These are phyloP conservation scores for Isabelozyma rhagii DNA, from an alignment of 805 yeast species.

Conservation along the genomic window DNA sequence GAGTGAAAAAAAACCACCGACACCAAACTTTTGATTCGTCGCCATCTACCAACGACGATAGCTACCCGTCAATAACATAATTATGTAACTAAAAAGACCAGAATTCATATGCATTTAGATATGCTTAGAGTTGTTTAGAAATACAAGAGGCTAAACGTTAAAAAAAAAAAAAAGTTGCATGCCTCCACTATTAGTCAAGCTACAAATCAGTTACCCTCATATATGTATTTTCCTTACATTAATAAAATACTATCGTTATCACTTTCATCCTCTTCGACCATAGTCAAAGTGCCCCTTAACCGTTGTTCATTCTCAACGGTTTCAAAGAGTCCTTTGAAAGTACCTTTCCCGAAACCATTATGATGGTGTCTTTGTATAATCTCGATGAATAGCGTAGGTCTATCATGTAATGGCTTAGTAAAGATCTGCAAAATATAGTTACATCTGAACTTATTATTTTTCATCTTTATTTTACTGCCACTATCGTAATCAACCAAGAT, in stretches of 20 bases:
- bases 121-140: too few relatives aligned
- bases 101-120: too few relatives aligned
- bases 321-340: constrained; percentile 78
- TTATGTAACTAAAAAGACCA: too few relatives aligned
- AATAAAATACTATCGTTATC: background rate
- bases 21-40: too few relatives aligned
- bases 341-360: constrained; percentile 87
- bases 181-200: background rate
- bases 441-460: constrained; percentile 15
- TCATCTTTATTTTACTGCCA: constrained; percentile 21
- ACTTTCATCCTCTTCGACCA: constrained; percentile 1
- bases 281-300: constrained; percentile 58
- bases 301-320: constrained; percentile 76
- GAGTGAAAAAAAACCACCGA: too few relatives aligned
- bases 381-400: constrained; percentile 82
- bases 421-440: constrained; percentile 82
- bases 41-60: too few relatives aligned
- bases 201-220: background rate
- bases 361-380: constrained; percentile 77
- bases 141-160: too few relatives aligned
- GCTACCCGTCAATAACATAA: too few relatives aligned
- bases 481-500: constrained; percentile 78
- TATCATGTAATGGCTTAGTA: constrained; percentile 69
- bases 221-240: background rate
- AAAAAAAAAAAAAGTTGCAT: background rate